Base-by-base conservation (phyloP, 202 grass and related monocot species). In the Setaria italica region DNA sequence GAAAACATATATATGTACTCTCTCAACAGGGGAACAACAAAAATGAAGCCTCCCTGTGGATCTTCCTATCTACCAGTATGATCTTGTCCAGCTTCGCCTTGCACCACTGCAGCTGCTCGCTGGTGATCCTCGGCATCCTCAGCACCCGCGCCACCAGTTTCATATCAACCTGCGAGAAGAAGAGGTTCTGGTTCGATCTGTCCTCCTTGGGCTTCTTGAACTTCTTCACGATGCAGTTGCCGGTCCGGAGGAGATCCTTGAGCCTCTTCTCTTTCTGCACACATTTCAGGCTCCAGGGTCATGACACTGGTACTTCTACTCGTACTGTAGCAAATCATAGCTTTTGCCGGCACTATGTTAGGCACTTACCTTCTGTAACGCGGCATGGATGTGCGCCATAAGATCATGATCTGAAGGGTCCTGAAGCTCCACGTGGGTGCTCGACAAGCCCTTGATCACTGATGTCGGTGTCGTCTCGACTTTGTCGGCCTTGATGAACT, bases 201-300 rank as follows among this genome's bases (percentile, higher is more conserved):
- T 93, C 97, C 74, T 99, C 97, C 89, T 90, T 97, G 20, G 97
- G 94, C 77, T 88, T 99, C 83, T 99, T 99, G 70, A 99, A 94
- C 85, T 99, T 99, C 85, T 99, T 99, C 30, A 99, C 92, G 0
- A 99, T 32, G 85, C 97, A 99, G 82, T 99, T 99, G 7, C 97
- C 97, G 0, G 92, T 99, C 82, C 89, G 85, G 85, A 97, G 66
- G 69, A 92, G 76, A 80, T 99, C 97, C 82, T 99, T 99, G 56
- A 99, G 82, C 80, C 87, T 92, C 85, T 99, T 99, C 51, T 94
- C 92, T 82, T 99, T 99, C 97, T 99, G 90, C 87, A 81, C 0
- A 14, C 12, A 48, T 89, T 60, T 39, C 49, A 72, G 32, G 25
- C 8, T 60, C 4, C 54, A 77, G 25, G 55, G 62, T 86, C 69